These are phyloP conservation scores for Penicillium olsonii DNA, from an alignment of 2,329 filamentous ascomycete genomes.

Conservation along the genomic window DNA sequence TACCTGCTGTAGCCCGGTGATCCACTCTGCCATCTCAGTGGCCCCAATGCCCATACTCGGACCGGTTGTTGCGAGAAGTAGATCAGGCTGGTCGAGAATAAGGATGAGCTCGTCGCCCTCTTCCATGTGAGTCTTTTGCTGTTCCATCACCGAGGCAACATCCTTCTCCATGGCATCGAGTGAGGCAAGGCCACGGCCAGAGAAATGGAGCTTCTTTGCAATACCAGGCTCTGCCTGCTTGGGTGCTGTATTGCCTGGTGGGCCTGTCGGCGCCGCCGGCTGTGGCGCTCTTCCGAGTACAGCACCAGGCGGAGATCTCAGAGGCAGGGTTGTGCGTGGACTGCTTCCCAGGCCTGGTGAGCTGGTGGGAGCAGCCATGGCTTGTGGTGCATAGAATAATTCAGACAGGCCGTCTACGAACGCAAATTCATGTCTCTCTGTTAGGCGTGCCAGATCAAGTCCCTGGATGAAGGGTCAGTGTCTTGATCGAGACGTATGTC, in stretches of 20 bases:
- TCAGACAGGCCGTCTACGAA: slow-evolving; percentile 75
- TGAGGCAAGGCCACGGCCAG: slow-evolving; percentile 30
- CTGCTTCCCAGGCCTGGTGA: slow-evolving; percentile 18
- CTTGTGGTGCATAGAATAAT: slow-evolving; percentile 49
- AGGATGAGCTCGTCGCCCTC: slow-evolving; percentile 51
- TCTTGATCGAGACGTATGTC: neutral
- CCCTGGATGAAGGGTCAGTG: slow-evolving; percentile 51
- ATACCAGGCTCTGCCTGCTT: slow-evolving; percentile 22
- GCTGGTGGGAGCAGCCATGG: slow-evolving; percentile 14
- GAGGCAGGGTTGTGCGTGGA: slow-evolving; percentile 28
- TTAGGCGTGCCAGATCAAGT: slow-evolving; percentile 66
- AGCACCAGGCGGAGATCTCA: slow-evolving; percentile 28
- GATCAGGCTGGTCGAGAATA: slow-evolving; percentile 66
- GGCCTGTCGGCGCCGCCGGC: slow-evolving; percentile 12
- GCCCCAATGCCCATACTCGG: slow-evolving; percentile 46
- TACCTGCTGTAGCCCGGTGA: slow-evolving; percentile 66
- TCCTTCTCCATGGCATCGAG: slow-evolving; percentile 39
- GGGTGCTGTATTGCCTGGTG: slow-evolving; percentile 11
- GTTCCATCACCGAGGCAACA: slow-evolving; percentile 34
- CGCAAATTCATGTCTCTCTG: slow-evolving; percentile 61
- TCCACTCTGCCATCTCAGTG: slow-evolving; percentile 54
- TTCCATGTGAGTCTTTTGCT: slow-evolving; percentile 28
- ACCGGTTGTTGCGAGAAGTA: slow-evolving; percentile 62
- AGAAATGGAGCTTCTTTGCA: slow-evolving; percentile 31
- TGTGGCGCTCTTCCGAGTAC: slow-evolving; percentile 24